phyloP scores from a whole-genome alignment of 257 asterid species.

The Fraxinus excelsior region DNA sequence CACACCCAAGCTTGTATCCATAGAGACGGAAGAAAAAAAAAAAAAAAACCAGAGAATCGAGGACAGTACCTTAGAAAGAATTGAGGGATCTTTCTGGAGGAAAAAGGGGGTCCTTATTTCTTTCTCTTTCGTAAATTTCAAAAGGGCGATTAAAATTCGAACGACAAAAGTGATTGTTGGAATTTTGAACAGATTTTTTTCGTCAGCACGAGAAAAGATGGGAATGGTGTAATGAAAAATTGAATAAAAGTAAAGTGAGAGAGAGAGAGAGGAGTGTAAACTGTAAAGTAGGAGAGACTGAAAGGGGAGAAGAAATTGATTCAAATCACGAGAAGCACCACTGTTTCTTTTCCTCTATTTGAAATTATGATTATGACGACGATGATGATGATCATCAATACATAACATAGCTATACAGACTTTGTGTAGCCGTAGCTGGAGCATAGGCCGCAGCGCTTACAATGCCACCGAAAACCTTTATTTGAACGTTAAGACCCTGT shows the following conservation, averaged over 20 bases:
- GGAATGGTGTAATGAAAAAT: background rate
- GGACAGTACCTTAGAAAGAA: conserved; percentile 33
- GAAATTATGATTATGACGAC: conserved; percentile 26
- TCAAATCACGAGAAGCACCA: conserved; percentile 49
- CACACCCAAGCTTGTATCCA: background rate
- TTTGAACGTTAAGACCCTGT: too few species aligned
- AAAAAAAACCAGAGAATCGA: background rate
- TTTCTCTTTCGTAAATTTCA: conserved; percentile 12
- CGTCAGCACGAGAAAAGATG: too few species aligned
- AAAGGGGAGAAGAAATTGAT: conserved; percentile 30
- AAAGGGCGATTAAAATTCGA: conserved; percentile 23
- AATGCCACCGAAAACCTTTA: too few species aligned
- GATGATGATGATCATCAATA: conserved; percentile 25
- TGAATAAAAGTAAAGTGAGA: conserved; percentile 25
- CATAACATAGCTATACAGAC: background rate
- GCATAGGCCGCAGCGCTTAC: too few species aligned
- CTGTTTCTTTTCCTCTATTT: conserved; percentile 9
- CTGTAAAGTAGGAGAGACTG: conserved; percentile 8
- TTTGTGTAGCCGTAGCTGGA: too few species aligned
- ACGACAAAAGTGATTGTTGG: background rate
- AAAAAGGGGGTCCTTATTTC: conserved; percentile 16
- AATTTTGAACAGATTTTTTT: conserved; percentile 19
- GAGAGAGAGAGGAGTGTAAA: conserved; percentile 29
- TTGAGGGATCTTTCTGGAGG: conserved; percentile 19
- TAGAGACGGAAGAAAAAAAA: background rate